A percentile compares a stretch with the other conserved stretches of the same genome.
Conservation (phyloP, 345 rosid species). For the Eucalyptus paniculata region DNA sequence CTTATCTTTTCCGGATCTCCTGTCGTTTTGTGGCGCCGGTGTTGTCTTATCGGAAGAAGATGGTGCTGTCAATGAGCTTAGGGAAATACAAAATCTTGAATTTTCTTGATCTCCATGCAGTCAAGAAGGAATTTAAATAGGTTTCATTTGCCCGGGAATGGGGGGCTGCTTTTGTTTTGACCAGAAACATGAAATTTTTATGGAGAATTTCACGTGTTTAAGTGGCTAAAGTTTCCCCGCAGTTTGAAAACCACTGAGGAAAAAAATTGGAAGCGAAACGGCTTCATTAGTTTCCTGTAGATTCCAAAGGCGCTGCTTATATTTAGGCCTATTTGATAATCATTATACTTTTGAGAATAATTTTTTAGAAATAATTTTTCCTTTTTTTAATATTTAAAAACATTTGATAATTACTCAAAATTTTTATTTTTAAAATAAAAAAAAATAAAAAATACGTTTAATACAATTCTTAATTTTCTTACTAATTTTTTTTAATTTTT, state of each 20-base stretch:
- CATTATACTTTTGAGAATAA: no score
- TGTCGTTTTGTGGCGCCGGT: neutral
- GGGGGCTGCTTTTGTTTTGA: neutral
- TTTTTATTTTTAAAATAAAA: fast-evolving
- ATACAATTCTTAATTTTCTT: no score
- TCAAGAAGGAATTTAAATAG: neutral
- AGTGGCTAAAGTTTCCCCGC: neutral
- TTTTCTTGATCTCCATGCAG: neutral
- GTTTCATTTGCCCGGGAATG: neutral
- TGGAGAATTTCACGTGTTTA: neutral
- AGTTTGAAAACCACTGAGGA: neutral
- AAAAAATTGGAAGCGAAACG: neutral
- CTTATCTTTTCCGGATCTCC: neutral
- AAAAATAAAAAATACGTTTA: fast-evolving
- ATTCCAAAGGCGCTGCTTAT: neutral
- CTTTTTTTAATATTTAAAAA: fast-evolving
- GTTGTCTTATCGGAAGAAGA: neutral
- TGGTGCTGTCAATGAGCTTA: neutral
- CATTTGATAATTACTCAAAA: fast-evolving
- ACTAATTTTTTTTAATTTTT: no score
- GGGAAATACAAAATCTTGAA: neutral
- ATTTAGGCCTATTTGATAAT: neutral
- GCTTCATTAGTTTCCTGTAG: neutral
- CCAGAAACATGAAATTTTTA: neutral
- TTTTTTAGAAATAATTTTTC: no score